These are phyloP conservation scores for Penicillium psychrosexuale DNA, from an alignment of 2,329 filamentous ascomycete species.

Conservation along the genomic window DNA sequence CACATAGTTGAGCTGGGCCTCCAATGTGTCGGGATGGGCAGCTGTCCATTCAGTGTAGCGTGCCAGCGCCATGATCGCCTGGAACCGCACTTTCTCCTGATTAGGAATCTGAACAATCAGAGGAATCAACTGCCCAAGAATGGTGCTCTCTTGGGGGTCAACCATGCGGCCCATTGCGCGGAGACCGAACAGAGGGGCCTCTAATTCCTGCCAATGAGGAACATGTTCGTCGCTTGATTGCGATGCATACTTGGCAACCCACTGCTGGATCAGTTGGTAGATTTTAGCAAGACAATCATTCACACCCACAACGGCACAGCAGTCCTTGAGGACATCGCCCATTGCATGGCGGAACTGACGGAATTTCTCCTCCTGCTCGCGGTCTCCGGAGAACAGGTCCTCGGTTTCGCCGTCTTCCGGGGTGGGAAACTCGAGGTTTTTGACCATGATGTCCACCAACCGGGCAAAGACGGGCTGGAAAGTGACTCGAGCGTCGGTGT, in stretches of 20 bases:
- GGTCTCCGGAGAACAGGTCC: slow-evolving; percentile 92
- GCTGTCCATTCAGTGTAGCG: slow-evolving; percentile 98
- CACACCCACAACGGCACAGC: slow-evolving; percentile 92
- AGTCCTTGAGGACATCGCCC: slow-evolving; percentile 96
- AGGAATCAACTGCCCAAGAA: slow-evolving; percentile 88
- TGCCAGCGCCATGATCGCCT: slow-evolving; percentile 94
- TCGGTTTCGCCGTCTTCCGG: slow-evolving; percentile 67
- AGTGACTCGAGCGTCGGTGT: slow-evolving; percentile 74
- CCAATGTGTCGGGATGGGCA: slow-evolving; percentile 85
- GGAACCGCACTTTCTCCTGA: slow-evolving; percentile 97
- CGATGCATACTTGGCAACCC: slow-evolving; percentile 78
- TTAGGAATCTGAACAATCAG: slow-evolving; percentile 90
- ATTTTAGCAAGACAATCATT: slow-evolving; percentile 88
- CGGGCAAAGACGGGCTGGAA: slow-evolving; percentile 80
- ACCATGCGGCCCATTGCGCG: slow-evolving; percentile 97
- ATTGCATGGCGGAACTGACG: slow-evolving; percentile 94
- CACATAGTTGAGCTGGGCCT: slow-evolving; percentile 92
- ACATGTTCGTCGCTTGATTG: slow-evolving; percentile 72
- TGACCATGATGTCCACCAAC: slow-evolving; percentile 88
- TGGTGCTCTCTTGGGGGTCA: slow-evolving; percentile 77
- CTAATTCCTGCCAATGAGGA: slow-evolving; percentile 93
- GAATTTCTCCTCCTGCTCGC: slow-evolving; percentile 95
- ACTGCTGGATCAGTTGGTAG: slow-evolving; percentile 77
- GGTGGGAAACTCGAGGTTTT: slow-evolving; percentile 80
- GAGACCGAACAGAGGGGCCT: slow-evolving; percentile 92